phyloP scores from a whole-genome alignment of 257 asterid species.

The Phtheirospermum japonicum region DNA sequence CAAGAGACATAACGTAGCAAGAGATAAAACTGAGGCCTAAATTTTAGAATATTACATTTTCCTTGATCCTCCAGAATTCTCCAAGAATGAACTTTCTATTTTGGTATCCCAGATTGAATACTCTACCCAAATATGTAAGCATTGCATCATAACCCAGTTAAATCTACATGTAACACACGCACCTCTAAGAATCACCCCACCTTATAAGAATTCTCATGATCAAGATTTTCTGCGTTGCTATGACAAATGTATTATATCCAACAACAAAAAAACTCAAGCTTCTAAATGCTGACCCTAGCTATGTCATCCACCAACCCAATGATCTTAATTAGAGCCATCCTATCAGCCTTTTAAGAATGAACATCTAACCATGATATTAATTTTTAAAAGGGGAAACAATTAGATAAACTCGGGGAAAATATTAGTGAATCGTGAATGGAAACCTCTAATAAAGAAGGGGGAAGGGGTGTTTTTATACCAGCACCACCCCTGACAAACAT shows the following conservation, averaged over 20 bases:
- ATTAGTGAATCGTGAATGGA: conserved; percentile 9
- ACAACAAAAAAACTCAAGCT: not conserved
- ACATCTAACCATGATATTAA: not conserved
- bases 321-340: not conserved
- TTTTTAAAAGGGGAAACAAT: not conserved
- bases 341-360: not conserved
- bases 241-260: not conserved
- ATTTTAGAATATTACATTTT: too few species aligned
- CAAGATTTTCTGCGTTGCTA: not conserved
- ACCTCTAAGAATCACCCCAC: not conserved
- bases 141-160: not conserved
- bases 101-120: too few species aligned
- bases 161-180: not conserved
- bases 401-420: not conserved
- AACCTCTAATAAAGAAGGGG: not conserved
- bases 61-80: too few species aligned
- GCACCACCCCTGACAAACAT: too few species aligned
- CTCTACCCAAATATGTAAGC: not conserved
- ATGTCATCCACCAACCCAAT: conserved; percentile 1
- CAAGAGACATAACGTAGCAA: too few species aligned
- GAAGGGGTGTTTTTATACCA: too few species aligned
- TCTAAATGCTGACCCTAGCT: not conserved
- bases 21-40: too few species aligned
- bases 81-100: too few species aligned
- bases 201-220: not conserved